A percentile compares a stretch with the other conserved stretches of the same genome.
These are phyloP conservation scores for Sclerotinia minor DNA, from an alignment of 2,329 filamentous ascomycete species.

Conservation along the genomic window DNA sequence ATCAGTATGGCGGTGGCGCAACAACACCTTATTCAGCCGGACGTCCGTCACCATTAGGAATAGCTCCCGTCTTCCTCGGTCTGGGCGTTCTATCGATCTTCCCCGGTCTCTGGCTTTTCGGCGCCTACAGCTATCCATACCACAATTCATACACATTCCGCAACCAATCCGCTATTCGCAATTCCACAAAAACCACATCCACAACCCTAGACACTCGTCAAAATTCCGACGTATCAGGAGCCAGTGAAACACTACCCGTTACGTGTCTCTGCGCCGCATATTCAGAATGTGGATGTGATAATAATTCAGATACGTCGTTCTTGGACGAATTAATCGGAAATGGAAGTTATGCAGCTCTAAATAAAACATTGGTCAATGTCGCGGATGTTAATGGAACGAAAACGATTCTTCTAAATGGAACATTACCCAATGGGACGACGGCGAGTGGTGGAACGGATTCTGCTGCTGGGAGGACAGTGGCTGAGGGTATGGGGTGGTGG, in stretches of 20 bases:
- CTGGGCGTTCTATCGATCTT: constrained; percentile 46
- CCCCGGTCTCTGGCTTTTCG: constrained; percentile 63
- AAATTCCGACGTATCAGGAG: constrained; percentile 32
- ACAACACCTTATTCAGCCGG: constrained; percentile 61
- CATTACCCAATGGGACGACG: constrained; percentile 67
- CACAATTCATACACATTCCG: constrained; percentile 55
- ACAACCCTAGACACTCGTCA: constrained; percentile 44
- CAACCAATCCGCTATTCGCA: constrained; percentile 45
- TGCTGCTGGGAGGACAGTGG: constrained; percentile 29
- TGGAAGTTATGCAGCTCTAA: constrained; percentile 58
- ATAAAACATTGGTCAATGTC: constrained; percentile 63
- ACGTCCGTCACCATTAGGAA: constrained; percentile 48
- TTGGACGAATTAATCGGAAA: constrained; percentile 64
- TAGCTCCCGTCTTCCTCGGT: constrained; percentile 56
- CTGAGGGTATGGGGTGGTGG: constrained; percentile 36
- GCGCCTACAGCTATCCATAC: constrained; percentile 62
- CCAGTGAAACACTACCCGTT: constrained; percentile 61
- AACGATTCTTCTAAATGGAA: constrained; percentile 74
- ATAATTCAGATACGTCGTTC: constrained; percentile 61
- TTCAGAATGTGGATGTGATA: constrained; percentile 66
- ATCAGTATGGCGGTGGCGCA: constrained; percentile 63
- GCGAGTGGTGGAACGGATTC: constrained; percentile 48
- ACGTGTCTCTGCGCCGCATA: constrained; percentile 60
- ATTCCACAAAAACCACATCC: constrained; percentile 41
- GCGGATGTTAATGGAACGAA: constrained; percentile 61